Evolutionary conservation across 495 filamentous ascomycete genomes (phyloP).

Genomic region (Penicillium pancosmium): DNA sequence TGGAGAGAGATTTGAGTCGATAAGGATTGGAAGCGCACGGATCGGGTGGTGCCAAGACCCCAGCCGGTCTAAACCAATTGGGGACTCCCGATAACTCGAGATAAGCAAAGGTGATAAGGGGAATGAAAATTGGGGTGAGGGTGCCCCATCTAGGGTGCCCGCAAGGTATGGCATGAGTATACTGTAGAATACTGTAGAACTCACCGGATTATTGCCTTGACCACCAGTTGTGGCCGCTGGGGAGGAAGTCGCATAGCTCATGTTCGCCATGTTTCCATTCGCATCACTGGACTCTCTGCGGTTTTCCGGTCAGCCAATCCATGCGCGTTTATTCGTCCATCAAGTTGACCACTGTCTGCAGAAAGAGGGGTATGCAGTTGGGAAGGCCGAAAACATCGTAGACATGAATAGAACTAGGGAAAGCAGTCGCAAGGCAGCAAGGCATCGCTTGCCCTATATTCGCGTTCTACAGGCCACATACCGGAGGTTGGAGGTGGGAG

Average conservation of each 20-base stretch:
- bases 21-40: slow-evolving; percentile 43
- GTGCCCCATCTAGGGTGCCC: background rate
- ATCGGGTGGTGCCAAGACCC: slow-evolving; percentile 44
- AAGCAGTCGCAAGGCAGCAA: background rate
- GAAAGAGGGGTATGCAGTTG: slow-evolving; percentile 7
- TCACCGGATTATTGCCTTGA: slow-evolving; percentile 67
- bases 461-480: slow-evolving; percentile 42
- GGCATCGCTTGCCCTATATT: background rate
- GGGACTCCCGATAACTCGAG: slow-evolving; percentile 35
- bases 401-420: background rate
- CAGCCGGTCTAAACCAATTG: slow-evolving; percentile 4
- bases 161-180: background rate
- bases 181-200: slow-evolving; percentile 24
- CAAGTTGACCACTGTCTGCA: slow-evolving; percentile 10
- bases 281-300: slow-evolving; percentile 54
- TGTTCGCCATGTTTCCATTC: slow-evolving; percentile 55
- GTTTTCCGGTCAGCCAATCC: slow-evolving; percentile 34
- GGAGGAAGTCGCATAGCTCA: slow-evolving; percentile 65
- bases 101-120: slow-evolving; percentile 25
- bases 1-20: slow-evolving; percentile 53
- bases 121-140: slow-evolving; percentile 19
- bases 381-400: background rate
- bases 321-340: slow-evolving; percentile 19
- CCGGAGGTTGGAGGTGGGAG: slow-evolving; percentile 68
- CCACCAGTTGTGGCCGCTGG: slow-evolving; percentile 69